Evolutionary conservation across 2,329 filamentous ascomycete genomes (phyloP), one percentile per base, ranked within the genome.

Genomic region (Aspergillus neoniger): DNA sequence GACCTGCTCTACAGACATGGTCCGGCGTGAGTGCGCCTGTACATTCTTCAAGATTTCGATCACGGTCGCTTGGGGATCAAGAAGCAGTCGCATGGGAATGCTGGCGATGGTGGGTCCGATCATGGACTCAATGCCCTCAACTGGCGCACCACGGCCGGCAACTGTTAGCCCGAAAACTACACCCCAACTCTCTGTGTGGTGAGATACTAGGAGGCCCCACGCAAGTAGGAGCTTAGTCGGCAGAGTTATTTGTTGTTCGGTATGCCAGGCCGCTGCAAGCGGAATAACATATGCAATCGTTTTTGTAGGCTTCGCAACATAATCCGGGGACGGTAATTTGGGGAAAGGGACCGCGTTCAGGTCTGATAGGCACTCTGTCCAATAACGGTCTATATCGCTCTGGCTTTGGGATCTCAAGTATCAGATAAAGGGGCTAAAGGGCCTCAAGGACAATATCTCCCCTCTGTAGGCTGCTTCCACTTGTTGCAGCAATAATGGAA

Each of bases 1-100:
- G 5, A 83, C 79, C 68, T 89, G 86, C 72, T 89, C 84, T 65
- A 86, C 83, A 0, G 84, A 82, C 2, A 87, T 86, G 55, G 83
- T 79, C 3, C 77, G 72, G 0, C 83, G 75, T 0, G 79, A 82
- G 55, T 82, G 79, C 23, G 82, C 73, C 44, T 88, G 85, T 3
- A 88, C 77, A 2, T 74, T 71, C 48, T 82, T 76, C 4, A 88
- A 74, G 59, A 81, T 86, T 30, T 83, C 78, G 0, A 72, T 68
- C 1, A 75, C 71, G 23, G 72, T 74, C 38, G 74, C 65, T 39
- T 64, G 28, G 2, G 19, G 41, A 6, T 63, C 19, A 5, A 60
- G 19, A 23, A 15, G 5, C 4, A 63, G 30, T 15, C 61, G 25
- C 7, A 60, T 21, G 4, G 61, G 57, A 19, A 55, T 21, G 10